Base-by-base conservation (phyloP, 2,329 filamentous ascomycete species). In the Peltaster fructicola region DNA sequence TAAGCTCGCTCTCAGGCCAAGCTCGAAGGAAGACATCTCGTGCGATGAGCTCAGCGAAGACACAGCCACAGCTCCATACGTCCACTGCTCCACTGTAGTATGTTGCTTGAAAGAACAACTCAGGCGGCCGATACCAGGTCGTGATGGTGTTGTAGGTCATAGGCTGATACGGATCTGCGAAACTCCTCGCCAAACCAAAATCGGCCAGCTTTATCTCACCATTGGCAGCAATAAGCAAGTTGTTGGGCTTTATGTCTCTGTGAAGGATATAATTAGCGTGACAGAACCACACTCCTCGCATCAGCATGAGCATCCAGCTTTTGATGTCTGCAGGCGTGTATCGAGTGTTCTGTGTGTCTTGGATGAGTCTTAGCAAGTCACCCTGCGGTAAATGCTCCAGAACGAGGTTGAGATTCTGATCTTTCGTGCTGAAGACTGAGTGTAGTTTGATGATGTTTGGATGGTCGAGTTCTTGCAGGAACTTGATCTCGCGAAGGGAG, bases 211-310 rank as follows among this genome's bases (percentile, higher is more conserved):
- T 95, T 45, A 98, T 71, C 44, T 85, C 79, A 23, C 88, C 85
- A 47, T 92, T 79, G 20, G 80, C 77, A 12, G 82, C 82, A 41
- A 98, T 91, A 31, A 98, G 64, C 53, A 95, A 59, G 57, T 98
- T 98, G 66, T 95, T 95, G 23, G 85, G 85, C 56, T 98, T 98
- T 61, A 98, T 95, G 59, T 98, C 88, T 40, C 88, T 79, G 54
- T 98, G 88, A 15, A 98, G 64, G 10, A 98, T 69, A 41, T 76
- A 85, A 50, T 88, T 90, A 47, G 84, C 79, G 52, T 98, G 88
- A 52, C 88, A 95, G 60, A 91, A 98, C 74, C 81, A 91, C 14
- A 95, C 71, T 14, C 78, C 88, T 20, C 85, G 73, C 14, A 68
- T 68, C n/a, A 95, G 65, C 88, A 95, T 95, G 35, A 78, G 79